phyloP scores from a whole-genome alignment of 345 rosid species.

The Boechera retrofracta region DNA sequence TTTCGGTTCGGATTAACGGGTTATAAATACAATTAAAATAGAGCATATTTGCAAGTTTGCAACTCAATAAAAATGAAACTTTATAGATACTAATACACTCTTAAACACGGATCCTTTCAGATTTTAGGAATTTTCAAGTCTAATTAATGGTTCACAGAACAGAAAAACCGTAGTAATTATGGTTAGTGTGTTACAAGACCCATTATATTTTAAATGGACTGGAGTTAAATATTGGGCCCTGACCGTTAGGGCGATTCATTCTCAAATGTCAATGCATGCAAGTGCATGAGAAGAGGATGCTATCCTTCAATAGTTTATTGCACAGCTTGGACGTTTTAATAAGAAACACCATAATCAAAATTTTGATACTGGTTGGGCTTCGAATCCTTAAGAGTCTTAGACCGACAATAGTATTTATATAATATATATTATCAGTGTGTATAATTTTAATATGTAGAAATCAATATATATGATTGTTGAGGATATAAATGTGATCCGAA shows the following conservation, averaged over 20 bases:
- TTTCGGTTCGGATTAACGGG: not conserved
- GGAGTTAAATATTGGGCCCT: conserved; percentile 14
- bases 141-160: not conserved
- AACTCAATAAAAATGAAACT: not conserved
- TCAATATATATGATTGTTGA: conserved; percentile 1
- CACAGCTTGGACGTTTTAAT: conserved; percentile 2
- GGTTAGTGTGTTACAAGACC: not conserved
- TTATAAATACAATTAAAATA: not conserved
- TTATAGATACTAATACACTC: not conserved
- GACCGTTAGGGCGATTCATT: not conserved
- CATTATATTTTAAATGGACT: not conserved
- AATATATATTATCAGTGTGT: not conserved
- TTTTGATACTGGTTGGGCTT: conserved; percentile 26
- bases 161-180: not conserved
- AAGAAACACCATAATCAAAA: not conserved
- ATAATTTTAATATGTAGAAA: not conserved
- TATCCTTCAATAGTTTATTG: not conserved
- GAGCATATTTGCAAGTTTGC: not conserved
- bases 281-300: not conserved
- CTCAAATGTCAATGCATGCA: not conserved
- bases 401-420: conserved; percentile 10
- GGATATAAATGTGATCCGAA: conserved; percentile 20
- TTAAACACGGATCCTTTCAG: not conserved
- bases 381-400: not conserved
- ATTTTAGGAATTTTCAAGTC: not conserved